phyloP scores from a whole-genome alignment of 208 protist species.

The Wallacemonas sp. region DNA sequence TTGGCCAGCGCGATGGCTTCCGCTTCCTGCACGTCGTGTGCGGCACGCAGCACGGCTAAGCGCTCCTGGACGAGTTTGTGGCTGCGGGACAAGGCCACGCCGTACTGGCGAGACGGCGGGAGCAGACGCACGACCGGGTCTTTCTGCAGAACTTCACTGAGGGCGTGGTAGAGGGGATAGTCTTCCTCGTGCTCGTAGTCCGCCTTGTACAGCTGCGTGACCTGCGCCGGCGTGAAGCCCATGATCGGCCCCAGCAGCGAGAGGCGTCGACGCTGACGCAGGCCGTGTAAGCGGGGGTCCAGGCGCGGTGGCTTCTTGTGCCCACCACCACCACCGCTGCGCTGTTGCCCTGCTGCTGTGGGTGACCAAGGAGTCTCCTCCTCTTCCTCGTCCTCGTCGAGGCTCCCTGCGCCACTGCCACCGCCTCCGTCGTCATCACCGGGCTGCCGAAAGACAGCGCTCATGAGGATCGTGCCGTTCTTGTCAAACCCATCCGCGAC shows the following conservation, averaged over 20 bases:
- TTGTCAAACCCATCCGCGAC: neutral
- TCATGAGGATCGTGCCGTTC: neutral
- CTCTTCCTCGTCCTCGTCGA: neutral
- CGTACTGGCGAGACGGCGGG: constrained; percentile 23
- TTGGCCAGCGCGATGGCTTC: neutral
- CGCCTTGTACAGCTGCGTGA: constrained; percentile 27
- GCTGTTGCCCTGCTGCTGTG: too few species aligned
- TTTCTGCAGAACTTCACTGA: constrained; percentile 8
- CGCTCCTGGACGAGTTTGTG: constrained; percentile 22
- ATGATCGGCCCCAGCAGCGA: constrained; percentile 45
- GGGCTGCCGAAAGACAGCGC: neutral
- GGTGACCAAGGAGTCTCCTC: too few species aligned
- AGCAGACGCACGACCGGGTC: constrained; percentile 20
- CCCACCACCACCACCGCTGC: too few species aligned
- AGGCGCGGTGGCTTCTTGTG: neutral
- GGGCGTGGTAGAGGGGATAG: constrained; percentile 37
- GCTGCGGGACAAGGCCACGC: constrained; percentile 27
- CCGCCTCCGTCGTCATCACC: neutral
- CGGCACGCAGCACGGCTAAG: neutral
- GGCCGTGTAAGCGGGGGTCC: neutral
- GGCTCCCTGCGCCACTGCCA: too few species aligned
- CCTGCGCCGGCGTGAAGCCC: constrained; percentile 36
- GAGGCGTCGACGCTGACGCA: constrained; percentile 4
- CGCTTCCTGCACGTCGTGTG: neutral
- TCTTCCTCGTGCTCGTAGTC: constrained; percentile 48